Conservation (phyloP, 2,329 filamentous ascomycete genomes). For the Fusarium pilosicola region DNA sequence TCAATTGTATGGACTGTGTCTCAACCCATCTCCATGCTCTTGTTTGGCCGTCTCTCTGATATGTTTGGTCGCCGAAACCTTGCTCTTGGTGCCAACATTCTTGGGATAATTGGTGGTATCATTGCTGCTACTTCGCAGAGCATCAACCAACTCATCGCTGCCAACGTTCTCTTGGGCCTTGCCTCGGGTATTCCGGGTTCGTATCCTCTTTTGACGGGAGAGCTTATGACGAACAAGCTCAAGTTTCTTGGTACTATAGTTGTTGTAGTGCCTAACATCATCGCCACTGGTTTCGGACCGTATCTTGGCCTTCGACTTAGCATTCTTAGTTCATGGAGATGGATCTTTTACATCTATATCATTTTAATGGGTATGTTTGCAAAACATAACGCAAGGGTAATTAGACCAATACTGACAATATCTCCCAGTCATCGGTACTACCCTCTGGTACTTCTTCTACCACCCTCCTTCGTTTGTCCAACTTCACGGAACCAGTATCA, state of each 20-base stretch:
- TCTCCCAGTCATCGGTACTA: background rate
- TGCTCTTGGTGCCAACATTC: background rate
- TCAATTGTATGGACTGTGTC: background rate
- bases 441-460: background rate
- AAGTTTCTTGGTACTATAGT: background rate
- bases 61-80: background rate
- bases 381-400: rapidly evolving
- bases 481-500: background rate
- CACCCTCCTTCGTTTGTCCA: background rate
- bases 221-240: background rate
- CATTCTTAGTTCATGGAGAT: background rate
- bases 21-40: background rate
- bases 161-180: background rate
- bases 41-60: background rate
- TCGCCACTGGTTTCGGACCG: background rate
- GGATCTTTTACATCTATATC: background rate
- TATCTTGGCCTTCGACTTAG: background rate
- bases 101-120: background rate
- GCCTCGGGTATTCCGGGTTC: background rate
- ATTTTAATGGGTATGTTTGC: background rate
- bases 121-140: background rate
- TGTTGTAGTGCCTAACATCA: background rate
- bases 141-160: background rate
- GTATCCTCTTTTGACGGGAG: background rate
- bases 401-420: background rate